Percentiles rank a stretch among this genome's conserved stretches.
Conservation (phyloP, 176 grass and related monocot species). For the Miscanthus lutarioriparius region DNA sequence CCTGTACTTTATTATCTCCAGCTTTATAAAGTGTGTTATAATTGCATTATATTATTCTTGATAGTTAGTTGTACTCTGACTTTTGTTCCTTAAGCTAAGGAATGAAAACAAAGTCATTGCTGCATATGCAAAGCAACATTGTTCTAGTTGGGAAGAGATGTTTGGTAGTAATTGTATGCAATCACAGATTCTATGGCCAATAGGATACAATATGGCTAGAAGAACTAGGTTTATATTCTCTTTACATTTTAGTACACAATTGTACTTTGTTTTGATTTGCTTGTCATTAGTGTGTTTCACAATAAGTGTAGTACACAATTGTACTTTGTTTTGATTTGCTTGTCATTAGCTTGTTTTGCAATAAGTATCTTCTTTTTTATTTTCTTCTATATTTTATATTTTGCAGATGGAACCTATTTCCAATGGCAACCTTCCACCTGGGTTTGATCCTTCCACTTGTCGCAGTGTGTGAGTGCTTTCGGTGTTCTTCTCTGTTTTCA, state of each 20-base stretch:
- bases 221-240: constrained; percentile 14
- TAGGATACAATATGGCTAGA: constrained; percentile 18
- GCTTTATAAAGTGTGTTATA: constrained; percentile 15
- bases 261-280: constrained; percentile 29
- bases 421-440: constrained; percentile 91
- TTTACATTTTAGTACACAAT: constrained; percentile 13
- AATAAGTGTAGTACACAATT: background rate
- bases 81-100: background rate
- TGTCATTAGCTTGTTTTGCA: constrained; percentile 32
- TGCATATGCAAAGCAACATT: constrained; percentile 4
- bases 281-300: constrained; percentile 31
- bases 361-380: constrained; percentile 49
- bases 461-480: constrained; percentile 89
- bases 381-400: constrained; percentile 58
- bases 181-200: background rate
- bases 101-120: background rate
- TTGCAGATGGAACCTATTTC: constrained; percentile 96
- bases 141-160: background rate
- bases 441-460: constrained; percentile 90
- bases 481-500: constrained; percentile 49
- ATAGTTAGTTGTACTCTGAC: background rate
- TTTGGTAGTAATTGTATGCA: constrained; percentile 1
- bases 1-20: background rate
- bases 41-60: background rate
- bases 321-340: constrained; percentile 36